These are phyloP conservation scores for Fusarium torreyae DNA, from an alignment of 2,329 filamentous ascomycete genomes.

Conservation along the genomic window DNA sequence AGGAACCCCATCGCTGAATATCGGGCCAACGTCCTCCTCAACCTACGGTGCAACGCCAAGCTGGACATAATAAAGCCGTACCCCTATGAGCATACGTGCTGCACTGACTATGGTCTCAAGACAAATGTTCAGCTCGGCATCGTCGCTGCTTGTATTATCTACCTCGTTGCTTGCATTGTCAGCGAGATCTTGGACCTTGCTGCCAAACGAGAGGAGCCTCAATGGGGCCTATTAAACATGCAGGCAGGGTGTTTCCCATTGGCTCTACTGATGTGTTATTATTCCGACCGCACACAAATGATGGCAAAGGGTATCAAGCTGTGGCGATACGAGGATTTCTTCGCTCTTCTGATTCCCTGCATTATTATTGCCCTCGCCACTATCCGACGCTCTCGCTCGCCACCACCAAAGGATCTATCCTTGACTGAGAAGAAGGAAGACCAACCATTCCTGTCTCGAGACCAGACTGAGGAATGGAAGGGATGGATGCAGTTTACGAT, in stretches of 20 bases:
- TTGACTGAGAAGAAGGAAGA: conserved; percentile 3
- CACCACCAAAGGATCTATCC: neutral
- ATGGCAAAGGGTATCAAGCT: conserved; percentile 45
- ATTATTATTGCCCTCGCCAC: conserved; percentile 20
- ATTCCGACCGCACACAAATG: conserved; percentile 47
- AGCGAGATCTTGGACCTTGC: conserved; percentile 2
- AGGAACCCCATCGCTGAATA: conserved; percentile 42
- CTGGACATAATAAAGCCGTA: conserved; percentile 52
- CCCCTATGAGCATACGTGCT: conserved; percentile 67
- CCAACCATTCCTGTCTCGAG: conserved; percentile 53
- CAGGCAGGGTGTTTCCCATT: conserved; percentile 34
- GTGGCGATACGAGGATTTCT: conserved; percentile 32
- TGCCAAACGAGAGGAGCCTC: neutral
- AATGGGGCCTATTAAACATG: conserved; percentile 28
- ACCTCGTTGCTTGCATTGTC: conserved; percentile 22
- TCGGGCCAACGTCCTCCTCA: conserved; percentile 63
- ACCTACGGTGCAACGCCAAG: conserved; percentile 66
- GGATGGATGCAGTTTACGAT: conserved; percentile 73
- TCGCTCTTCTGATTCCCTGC: conserved; percentile 21
- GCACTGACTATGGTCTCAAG: conserved; percentile 60
- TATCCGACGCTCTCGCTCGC: conserved; percentile 22
- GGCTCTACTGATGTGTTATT: conserved; percentile 46
- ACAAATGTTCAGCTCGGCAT: conserved; percentile 38
- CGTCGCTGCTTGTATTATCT: conserved; percentile 29
- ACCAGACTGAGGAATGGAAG: conserved; percentile 75